phyloP scores from a whole-genome alignment of 495 filamentous ascomycete species.

The Daldinia bambusicola region DNA sequence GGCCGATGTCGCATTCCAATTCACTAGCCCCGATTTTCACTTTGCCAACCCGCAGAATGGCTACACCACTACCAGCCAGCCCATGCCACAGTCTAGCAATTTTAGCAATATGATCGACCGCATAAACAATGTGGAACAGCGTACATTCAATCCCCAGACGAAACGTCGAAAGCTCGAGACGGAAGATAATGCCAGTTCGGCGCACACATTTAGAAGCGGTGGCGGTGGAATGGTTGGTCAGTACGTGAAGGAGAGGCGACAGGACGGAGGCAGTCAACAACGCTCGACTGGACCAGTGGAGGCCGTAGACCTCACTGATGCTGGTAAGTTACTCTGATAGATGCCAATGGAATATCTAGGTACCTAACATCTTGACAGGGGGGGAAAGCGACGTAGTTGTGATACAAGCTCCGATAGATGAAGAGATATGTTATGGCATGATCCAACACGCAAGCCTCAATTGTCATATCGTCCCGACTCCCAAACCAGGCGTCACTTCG shows the following conservation, averaged over 20 bases:
- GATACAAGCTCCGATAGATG: constrained; percentile 54
- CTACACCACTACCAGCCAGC: constrained; percentile 20
- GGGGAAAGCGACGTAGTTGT: constrained; percentile 68
- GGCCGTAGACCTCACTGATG: constrained; percentile 74
- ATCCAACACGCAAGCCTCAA: constrained; percentile 75
- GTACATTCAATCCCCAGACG: constrained; percentile 64
- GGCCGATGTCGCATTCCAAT: constrained; percentile 46
- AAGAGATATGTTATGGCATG: constrained; percentile 88
- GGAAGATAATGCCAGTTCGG: constrained; percentile 55
- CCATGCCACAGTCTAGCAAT: constrained; percentile 44
- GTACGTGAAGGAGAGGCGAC: constrained; percentile 67
- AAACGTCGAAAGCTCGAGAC: constrained; percentile 72
- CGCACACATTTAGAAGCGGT: constrained; percentile 54
- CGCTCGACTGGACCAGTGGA: constrained; percentile 45
- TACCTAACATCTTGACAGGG: constrained; percentile 28
- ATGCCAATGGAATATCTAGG: not conserved
- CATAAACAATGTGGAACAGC: constrained; percentile 75
- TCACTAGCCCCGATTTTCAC: constrained; percentile 33
- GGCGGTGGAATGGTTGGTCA: constrained; percentile 69
- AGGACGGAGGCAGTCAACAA: constrained; percentile 57
- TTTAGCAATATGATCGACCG: constrained; percentile 68
- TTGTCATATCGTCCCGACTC: constrained; percentile 70
- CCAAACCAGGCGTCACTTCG: constrained; percentile 67
- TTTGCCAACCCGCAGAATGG: constrained; percentile 53
- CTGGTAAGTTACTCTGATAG: constrained; percentile 48